phyloP scores from a whole-genome alignment of 2,329 filamentous ascomycete genomes.

The Ophiostoma perfectum region DNA sequence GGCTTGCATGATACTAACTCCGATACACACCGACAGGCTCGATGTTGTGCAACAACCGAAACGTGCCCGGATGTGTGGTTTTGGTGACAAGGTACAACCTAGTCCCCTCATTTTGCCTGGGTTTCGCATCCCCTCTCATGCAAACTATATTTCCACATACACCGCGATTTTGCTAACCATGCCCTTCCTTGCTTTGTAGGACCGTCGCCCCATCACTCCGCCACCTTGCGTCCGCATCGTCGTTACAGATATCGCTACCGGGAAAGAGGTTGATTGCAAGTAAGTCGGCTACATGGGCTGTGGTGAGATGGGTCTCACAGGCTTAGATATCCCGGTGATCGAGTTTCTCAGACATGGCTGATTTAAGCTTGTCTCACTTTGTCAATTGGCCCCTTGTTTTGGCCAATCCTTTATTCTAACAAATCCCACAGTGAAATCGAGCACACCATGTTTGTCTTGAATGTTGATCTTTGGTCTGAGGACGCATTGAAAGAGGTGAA shows the following conservation, averaged over 20 bases:
- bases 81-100: slow-evolving; percentile 80
- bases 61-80: slow-evolving; percentile 95
- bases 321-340: too few relatives aligned
- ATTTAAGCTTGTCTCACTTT: background rate
- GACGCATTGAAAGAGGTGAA: slow-evolving; percentile 61
- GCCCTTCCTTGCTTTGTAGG: slow-evolving; percentile 45
- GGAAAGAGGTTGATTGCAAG: slow-evolving; percentile 79
- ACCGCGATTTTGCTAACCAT: too few relatives aligned
- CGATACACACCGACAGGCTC: slow-evolving; percentile 45
- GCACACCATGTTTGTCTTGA: slow-evolving; percentile 51
- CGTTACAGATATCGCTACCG: slow-evolving; percentile 67
- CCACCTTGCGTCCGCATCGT: slow-evolving; percentile 85
- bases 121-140: too few relatives aligned
- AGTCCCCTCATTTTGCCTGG: background rate
- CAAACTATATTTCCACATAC: too few relatives aligned
- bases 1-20: slow-evolving; percentile 16
- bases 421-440: slow-evolving; percentile 51
- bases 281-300: slow-evolving; percentile 39
- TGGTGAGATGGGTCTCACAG: too few relatives aligned
- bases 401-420: slow-evolving; percentile 4
- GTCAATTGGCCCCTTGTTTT: slow-evolving; percentile 15
- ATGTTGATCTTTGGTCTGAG: slow-evolving; percentile 64
- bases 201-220: slow-evolving; percentile 90
- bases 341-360: too few relatives aligned
- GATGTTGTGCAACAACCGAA: slow-evolving; percentile 85